Percentiles rank a stretch among this genome's conserved stretches.
Conservation (phyloP, 768 basidiomycete species). For the Nidula microcarpa region DNA sequence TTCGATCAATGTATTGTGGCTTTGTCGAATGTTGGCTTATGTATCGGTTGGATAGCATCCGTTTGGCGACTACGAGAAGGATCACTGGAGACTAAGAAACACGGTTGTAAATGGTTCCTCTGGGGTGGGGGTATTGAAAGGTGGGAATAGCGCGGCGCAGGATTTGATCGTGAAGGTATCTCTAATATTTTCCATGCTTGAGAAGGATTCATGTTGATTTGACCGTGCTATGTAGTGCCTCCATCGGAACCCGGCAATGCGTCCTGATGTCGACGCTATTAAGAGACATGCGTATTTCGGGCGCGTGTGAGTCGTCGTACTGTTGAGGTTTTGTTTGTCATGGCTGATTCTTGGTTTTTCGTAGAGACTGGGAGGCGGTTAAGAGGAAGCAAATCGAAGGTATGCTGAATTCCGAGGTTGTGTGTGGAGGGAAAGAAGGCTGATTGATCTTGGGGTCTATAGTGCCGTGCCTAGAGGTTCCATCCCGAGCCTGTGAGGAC, state of each 20-base stretch:
- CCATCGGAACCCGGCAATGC: constrained; percentile 50
- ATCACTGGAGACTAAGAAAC: too few species aligned
- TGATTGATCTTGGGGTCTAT: too few species aligned
- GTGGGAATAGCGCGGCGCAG: too few species aligned
- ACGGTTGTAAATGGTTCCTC: too few species aligned
- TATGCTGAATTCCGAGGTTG: neutral
- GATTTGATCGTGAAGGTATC: too few species aligned
- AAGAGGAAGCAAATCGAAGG: constrained; percentile 6
- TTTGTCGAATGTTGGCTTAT: neutral
- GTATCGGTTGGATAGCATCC: too few species aligned
- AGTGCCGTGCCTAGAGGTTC: too few species aligned
- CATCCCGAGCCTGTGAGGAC: too few species aligned
- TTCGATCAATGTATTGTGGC: constrained; percentile 29
- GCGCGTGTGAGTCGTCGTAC: constrained; percentile 33
- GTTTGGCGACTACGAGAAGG: too few species aligned
- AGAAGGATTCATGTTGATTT: neutral
- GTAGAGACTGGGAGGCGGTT: constrained; percentile 40
- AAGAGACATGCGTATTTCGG: constrained; percentile 48
- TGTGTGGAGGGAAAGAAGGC: neutral
- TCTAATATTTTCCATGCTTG: too few species aligned
- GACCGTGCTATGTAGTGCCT: constrained; percentile 37
- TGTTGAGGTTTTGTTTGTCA: constrained; percentile 6
- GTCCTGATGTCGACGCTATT: constrained; percentile 35
- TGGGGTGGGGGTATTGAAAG: too few species aligned
- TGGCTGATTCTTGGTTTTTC: neutral